phyloP scores from a whole-genome alignment of 441 rosid genomes.

The Erodium texanum region DNA sequence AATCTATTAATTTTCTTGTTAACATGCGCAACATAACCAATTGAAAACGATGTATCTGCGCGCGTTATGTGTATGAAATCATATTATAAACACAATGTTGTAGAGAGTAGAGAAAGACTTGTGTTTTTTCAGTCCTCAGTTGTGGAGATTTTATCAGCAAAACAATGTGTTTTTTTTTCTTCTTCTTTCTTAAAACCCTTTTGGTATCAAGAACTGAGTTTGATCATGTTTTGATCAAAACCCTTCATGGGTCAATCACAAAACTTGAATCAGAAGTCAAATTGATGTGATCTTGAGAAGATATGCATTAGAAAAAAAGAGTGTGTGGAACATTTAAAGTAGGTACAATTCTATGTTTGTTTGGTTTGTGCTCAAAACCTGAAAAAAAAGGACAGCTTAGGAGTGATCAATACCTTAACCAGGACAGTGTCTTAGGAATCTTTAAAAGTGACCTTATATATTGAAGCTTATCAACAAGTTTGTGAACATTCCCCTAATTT shows the following conservation, averaged over 20 bases:
- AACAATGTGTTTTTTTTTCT: background rate
- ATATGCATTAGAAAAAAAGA: no score
- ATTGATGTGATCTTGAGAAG: background rate
- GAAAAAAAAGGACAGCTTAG: background rate
- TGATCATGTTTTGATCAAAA: background rate
- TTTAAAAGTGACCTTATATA: background rate
- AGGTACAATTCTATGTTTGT: background rate
- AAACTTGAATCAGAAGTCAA: background rate
- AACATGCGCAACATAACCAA: constrained; percentile 25
- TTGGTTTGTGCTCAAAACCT: background rate
- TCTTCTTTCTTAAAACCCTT: background rate
- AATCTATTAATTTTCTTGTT: constrained; percentile 23
- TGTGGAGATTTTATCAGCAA: background rate
- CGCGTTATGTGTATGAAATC: constrained; percentile 27
- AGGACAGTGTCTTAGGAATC: background rate
- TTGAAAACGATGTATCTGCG: constrained; percentile 16
- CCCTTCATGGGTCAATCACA: background rate
- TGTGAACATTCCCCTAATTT: background rate
- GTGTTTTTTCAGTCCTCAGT: background rate
- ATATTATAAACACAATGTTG: constrained; percentile 10
- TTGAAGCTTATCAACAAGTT: background rate
- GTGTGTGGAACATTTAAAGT: background rate
- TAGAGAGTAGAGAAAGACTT: background rate
- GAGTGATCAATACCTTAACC: background rate
- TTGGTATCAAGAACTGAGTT: background rate